phyloP scores from a whole-genome alignment of 331 rosid genomes.

The Saraca asoca region DNA sequence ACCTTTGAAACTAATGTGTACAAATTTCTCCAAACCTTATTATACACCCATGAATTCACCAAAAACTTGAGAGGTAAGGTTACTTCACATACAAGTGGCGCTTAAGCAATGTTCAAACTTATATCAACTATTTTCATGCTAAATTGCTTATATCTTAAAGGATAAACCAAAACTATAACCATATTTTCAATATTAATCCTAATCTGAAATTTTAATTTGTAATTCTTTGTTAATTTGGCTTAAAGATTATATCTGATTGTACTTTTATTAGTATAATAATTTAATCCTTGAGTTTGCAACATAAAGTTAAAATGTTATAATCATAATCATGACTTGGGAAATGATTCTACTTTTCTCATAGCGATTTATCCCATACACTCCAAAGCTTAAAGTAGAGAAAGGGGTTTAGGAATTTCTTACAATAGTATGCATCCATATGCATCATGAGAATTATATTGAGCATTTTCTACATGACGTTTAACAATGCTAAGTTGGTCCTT shows the following conservation, averaged over 20 bases:
- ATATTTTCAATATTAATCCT: neutral
- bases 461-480: no score
- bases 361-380: neutral
- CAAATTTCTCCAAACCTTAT: no score
- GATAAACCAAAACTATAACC: no score
- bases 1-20: no score
- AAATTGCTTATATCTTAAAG: no score
- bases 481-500: no score
- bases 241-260: neutral
- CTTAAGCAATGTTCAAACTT: no score
- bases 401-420: neutral
- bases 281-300: neutral
- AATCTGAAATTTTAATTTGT: neutral
- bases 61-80: no score
- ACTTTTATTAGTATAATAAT: neutral
- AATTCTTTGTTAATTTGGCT: neutral
- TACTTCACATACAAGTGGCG: no score
- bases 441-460: no score
- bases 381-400: neutral
- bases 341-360: neutral
- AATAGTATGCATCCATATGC: constrained; percentile 6
- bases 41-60: no score
- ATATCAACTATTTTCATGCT: no score
- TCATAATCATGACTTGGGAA: neutral
- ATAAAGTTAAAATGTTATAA: neutral